Evolutionary conservation across 805 yeast species (phyloP).

Genomic region (Isabelozyma heimii): DNA sequence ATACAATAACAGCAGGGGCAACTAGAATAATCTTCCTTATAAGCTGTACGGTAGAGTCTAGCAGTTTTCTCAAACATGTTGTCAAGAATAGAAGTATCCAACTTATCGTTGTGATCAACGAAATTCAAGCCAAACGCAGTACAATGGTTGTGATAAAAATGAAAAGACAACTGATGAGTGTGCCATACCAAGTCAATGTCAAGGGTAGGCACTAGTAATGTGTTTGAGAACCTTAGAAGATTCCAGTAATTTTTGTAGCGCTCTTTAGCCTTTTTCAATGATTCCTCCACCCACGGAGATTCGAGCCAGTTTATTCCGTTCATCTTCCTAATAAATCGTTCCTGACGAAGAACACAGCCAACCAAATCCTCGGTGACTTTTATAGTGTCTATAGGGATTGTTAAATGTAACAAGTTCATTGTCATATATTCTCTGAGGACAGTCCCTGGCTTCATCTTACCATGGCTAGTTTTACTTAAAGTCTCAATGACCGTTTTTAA

Average conservation of each 20-base stretch:
- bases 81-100: constrained; percentile 16
- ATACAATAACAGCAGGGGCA: constrained; percentile 20
- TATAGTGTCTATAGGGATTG: neutral
- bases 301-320: constrained; percentile 15
- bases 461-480: neutral
- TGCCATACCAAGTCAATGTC: constrained; percentile 28
- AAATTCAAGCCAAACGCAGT: neutral
- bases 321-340: constrained; percentile 18
- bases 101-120: constrained; percentile 23
- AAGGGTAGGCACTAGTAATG: constrained; percentile 19
- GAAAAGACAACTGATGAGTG: constrained; percentile 20
- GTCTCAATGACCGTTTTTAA: neutral
- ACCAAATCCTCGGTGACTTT: constrained; percentile 20
- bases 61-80: constrained; percentile 13
- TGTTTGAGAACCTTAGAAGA: constrained; percentile 1
- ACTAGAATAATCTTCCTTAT: constrained; percentile 12
- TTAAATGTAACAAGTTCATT: constrained; percentile 7
- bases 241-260: constrained; percentile 16
- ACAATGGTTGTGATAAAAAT: constrained; percentile 12
- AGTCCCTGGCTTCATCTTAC: neutral
- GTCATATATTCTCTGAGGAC: constrained; percentile 4
- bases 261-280: constrained; percentile 9
- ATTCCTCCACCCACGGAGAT: constrained; percentile 9
- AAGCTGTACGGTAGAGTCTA: constrained; percentile 10
- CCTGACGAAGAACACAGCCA: constrained; percentile 20